Conservation (phyloP, 2,329 filamentous ascomycete genomes). For the Paecilomyces formosus region DNA sequence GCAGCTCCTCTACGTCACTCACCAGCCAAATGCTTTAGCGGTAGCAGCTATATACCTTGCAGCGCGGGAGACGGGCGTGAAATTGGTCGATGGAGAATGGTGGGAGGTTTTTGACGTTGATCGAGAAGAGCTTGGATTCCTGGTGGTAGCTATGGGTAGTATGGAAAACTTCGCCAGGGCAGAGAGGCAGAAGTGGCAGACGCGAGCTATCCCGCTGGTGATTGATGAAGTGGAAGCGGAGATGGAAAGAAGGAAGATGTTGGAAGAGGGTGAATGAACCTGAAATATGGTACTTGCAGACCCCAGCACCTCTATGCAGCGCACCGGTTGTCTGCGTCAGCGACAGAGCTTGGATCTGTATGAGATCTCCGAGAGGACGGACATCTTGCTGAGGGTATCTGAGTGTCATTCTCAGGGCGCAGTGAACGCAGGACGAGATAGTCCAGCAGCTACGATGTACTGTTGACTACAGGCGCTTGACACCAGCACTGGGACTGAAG, state of each 20-base stretch:
- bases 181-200: slow-evolving; percentile 52
- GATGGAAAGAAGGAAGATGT: slow-evolving; percentile 45
- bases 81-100: slow-evolving; percentile 79
- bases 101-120: slow-evolving; percentile 98
- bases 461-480: not conserved
- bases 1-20: slow-evolving; percentile 83
- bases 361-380: not conserved
- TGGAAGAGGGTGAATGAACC: slow-evolving; percentile 32
- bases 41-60: slow-evolving; percentile 89
- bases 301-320: not conserved
- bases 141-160: slow-evolving; percentile 79
- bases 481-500: too few relatives aligned
- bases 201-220: slow-evolving; percentile 49
- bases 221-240: slow-evolving; percentile 53
- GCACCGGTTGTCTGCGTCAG: not conserved
- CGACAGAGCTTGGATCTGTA: not conserved
- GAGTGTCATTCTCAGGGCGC: not conserved
- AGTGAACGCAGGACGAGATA: not conserved
- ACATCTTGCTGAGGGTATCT: not conserved
- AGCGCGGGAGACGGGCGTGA: slow-evolving; percentile 65
- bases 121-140: slow-evolving; percentile 84
- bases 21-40: slow-evolving; percentile 79
- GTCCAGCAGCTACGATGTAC: not conserved
- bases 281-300: not conserved
- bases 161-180: slow-evolving; percentile 61